Percentiles rank a stretch among this genome's conserved stretches.
These are phyloP conservation scores for Kodamaea sagamina DNA, from an alignment of 805 yeast species.

Conservation along the genomic window DNA sequence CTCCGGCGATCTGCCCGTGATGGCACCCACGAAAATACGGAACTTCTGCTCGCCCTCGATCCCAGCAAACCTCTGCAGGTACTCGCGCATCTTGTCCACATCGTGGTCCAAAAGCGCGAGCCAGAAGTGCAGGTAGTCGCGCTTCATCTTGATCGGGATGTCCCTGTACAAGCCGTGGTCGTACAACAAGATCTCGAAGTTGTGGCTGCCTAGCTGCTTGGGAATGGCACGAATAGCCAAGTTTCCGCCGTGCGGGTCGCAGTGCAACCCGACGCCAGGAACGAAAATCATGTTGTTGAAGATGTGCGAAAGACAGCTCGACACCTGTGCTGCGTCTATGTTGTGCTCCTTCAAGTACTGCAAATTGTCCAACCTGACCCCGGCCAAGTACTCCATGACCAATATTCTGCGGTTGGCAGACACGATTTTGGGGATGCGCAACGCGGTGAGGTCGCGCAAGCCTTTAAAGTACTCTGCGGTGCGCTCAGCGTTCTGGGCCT, in stretches of 20 bases:
- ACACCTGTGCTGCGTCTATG: constrained; percentile 76
- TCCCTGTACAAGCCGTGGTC: constrained; percentile 94
- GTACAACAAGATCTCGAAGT: constrained; percentile 87
- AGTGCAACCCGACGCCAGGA: constrained; percentile 87
- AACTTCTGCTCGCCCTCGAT: constrained; percentile 72
- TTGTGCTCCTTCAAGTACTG: constrained; percentile 59
- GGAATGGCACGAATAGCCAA: constrained; percentile 63
- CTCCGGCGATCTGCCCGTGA: constrained; percentile 89
- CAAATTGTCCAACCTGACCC: constrained; percentile 80
- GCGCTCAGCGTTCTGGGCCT: constrained; percentile 76
- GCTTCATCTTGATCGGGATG: constrained; percentile 72
- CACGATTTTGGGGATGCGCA: constrained; percentile 72
- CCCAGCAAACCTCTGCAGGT: constrained; percentile 79
- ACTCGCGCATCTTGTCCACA: constrained; percentile 61
- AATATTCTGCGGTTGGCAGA: constrained; percentile 70
- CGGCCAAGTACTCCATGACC: constrained; percentile 84
- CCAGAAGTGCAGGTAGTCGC: constrained; percentile 92
- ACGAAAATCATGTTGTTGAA: constrained; percentile 96
- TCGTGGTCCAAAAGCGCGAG: constrained; percentile 77
- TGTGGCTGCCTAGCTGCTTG: constrained; percentile 44
- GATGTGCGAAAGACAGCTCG: constrained; percentile 82
- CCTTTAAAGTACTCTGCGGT: constrained; percentile 68
- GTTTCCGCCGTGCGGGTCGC: constrained; percentile 99
- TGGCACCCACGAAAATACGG: constrained; percentile 85
- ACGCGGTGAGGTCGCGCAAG: constrained; percentile 63